A percentile compares a stretch with the other conserved stretches of the same genome.
Conservation (phyloP, 2,329 filamentous ascomycete genomes). For the Fusarium irregulare region DNA sequence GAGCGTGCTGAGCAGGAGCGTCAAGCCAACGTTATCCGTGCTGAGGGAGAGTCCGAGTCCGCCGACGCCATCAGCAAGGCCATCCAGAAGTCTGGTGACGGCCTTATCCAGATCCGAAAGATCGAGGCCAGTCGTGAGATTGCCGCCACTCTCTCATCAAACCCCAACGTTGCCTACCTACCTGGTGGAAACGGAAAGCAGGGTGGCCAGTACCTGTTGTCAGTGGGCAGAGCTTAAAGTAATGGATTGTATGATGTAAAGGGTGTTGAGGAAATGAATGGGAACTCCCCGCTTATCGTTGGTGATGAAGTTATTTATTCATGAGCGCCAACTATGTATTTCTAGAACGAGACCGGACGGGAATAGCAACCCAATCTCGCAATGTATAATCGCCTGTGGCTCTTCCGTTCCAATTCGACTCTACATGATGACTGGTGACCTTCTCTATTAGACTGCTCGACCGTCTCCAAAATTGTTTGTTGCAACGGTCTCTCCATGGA, state of each 20-base stretch:
- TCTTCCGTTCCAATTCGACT: not conserved
- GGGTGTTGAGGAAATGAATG: slow-evolving; percentile 37
- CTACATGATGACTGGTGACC: not conserved
- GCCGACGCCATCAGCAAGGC: slow-evolving; percentile 96
- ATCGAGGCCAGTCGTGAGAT: slow-evolving; percentile 98
- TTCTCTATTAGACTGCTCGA: not conserved
- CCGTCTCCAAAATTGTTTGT: not conserved
- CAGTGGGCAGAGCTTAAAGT: slow-evolving; percentile 57
- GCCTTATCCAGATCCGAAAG: slow-evolving; percentile 93
- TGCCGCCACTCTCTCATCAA: slow-evolving; percentile 85
- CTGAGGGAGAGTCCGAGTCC: slow-evolving; percentile 96
- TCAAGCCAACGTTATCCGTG: slow-evolving; percentile 97
- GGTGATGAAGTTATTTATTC: slow-evolving; percentile 42
- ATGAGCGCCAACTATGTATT: slow-evolving; percentile 51
- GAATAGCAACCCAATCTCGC: slow-evolving; percentile 43
- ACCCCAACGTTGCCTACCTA: slow-evolving; percentile 96
- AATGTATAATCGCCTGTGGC: slow-evolving; percentile 33
- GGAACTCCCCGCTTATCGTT: slow-evolving; percentile 52
- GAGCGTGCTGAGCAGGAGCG: slow-evolving; percentile 99
- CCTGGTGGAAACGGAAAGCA: slow-evolving; percentile 81
- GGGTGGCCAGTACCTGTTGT: slow-evolving; percentile 65
- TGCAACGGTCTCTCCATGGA: not conserved
- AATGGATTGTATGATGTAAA: slow-evolving; percentile 29
- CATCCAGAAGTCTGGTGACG: slow-evolving; percentile 92
- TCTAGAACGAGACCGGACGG: slow-evolving; percentile 47